Conservation (phyloP, 345 rosid genomes). For the Acer campestre region DNA sequence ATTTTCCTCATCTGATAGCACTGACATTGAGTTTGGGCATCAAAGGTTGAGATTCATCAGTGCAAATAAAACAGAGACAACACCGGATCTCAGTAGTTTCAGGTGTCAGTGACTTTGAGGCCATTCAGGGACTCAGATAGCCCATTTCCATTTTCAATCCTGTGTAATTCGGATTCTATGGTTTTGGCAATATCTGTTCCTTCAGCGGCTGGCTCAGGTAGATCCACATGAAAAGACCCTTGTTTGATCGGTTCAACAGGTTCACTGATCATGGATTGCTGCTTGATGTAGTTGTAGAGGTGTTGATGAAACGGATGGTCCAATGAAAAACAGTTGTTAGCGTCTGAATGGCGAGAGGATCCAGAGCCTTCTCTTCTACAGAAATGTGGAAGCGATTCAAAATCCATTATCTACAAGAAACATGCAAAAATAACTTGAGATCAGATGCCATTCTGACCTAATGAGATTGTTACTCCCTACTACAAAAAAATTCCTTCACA, state of each 20-base stretch:
- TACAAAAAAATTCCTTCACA: neutral
- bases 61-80: neutral
- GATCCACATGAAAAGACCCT: conserved; percentile 85
- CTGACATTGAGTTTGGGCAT: neutral
- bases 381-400: conserved; percentile 84
- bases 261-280: conserved; percentile 43
- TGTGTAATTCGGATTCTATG: conserved; percentile 75
- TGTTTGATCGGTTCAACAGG: conserved; percentile 62
- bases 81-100: neutral
- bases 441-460: neutral
- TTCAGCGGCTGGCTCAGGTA: conserved; percentile 68
- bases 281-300: conserved; percentile 80
- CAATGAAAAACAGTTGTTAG: conserved; percentile 57
- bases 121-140: conserved; percentile 32
- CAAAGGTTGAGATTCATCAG: conserved; percentile 2
- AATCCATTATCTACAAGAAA: conserved; percentile 73
- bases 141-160: conserved; percentile 54
- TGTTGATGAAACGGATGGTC: conserved; percentile 91
- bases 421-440: conserved; percentile 5
- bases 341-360: conserved; percentile 59
- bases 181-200: conserved; percentile 65
- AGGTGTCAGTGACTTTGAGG: conserved; percentile 37
- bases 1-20: conserved; percentile 7
- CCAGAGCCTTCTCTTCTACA: conserved; percentile 86
- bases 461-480: neutral